Conservation (phyloP, 2,329 filamentous ascomycete genomes). For the Xylariaceae sp. region DNA sequence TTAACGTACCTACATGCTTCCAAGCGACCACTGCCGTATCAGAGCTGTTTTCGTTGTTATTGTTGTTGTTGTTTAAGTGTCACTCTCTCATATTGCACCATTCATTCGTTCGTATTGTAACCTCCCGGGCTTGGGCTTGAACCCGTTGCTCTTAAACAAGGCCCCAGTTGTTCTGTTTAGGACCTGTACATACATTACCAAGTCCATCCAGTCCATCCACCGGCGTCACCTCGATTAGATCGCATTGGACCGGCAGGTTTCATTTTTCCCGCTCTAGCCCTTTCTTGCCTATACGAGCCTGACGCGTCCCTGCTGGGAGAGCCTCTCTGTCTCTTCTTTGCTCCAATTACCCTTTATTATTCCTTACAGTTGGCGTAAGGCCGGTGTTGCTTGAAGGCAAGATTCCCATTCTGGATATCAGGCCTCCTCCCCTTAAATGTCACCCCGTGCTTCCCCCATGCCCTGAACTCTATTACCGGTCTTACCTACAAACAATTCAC, state of each 20-base stretch:
- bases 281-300: constrained; percentile 38
- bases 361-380: constrained; percentile 33
- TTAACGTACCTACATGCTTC: constrained; percentile 19
- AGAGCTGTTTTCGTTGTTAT: constrained; percentile 9
- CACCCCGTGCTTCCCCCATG: constrained; percentile 30
- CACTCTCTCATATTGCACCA: constrained; percentile 34
- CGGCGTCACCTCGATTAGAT: constrained; percentile 29
- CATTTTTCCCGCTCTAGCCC: constrained; percentile 38
- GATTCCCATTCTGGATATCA: constrained; percentile 24
- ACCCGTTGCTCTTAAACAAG: constrained; percentile 23
- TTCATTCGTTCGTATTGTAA: constrained; percentile 34
- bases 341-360: constrained; percentile 22
- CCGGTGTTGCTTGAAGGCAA: constrained; percentile 31
- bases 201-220: constrained; percentile 37
- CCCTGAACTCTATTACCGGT: constrained; percentile 29
- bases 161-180: constrained; percentile 27
- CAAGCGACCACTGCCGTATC: constrained; percentile 31
- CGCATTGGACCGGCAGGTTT: constrained; percentile 38
- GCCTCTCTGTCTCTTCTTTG: constrained; percentile 19
- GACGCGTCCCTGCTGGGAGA: constrained; percentile 30
- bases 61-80: constrained; percentile 24
- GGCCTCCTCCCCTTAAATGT: constrained; percentile 19
- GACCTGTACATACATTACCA: constrained; percentile 34
- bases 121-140: constrained; percentile 30
- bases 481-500: constrained; percentile 19